Conservation (phyloP, 495 filamentous ascomycete genomes). For the Penicillium lagena region DNA sequence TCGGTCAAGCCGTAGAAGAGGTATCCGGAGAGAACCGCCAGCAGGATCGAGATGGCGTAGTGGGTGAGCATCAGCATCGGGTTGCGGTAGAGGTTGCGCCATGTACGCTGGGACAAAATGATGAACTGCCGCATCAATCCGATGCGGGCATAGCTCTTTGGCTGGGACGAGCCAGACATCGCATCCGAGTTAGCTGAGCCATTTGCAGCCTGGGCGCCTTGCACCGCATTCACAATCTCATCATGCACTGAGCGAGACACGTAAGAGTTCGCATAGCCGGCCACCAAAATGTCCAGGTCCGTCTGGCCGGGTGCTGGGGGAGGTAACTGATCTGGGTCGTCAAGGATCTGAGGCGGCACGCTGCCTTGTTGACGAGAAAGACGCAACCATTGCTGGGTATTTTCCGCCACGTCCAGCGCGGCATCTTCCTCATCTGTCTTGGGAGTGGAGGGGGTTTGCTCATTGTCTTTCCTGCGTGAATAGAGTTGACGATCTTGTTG, state of each 20-base stretch:
- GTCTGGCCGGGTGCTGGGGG: constrained; percentile 57
- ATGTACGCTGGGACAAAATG: constrained; percentile 85
- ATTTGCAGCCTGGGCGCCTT: constrained; percentile 57
- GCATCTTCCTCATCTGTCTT: constrained; percentile 63
- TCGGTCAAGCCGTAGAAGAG: constrained; percentile 95
- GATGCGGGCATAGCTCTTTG: constrained; percentile 78
- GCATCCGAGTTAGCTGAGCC: constrained; percentile 57
- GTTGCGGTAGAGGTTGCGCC: constrained; percentile 96
- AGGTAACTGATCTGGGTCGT: constrained; percentile 74
- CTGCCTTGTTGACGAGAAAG: constrained; percentile 59
- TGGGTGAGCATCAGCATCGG: constrained; percentile 98
- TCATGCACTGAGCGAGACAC: constrained; percentile 73
- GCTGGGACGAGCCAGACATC: constrained; percentile 35
- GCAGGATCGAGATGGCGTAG: constrained; percentile 95
- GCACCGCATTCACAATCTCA: constrained; percentile 65
- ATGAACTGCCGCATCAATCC: constrained; percentile 74
- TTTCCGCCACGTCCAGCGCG: constrained; percentile 58
- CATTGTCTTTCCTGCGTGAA: constrained; percentile 66
- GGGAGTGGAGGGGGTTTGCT: constrained; percentile 48
- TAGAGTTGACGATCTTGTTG: constrained; percentile 88
- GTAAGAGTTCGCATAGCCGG: constrained; percentile 68
- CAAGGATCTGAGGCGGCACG: constrained; percentile 55
- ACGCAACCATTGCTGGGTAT: constrained; percentile 58
- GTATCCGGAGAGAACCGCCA: constrained; percentile 89
- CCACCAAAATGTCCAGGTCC: constrained; percentile 77